Base-by-base conservation (phyloP, 139 green algal genomes). In the Eudorina sp. region DNA sequence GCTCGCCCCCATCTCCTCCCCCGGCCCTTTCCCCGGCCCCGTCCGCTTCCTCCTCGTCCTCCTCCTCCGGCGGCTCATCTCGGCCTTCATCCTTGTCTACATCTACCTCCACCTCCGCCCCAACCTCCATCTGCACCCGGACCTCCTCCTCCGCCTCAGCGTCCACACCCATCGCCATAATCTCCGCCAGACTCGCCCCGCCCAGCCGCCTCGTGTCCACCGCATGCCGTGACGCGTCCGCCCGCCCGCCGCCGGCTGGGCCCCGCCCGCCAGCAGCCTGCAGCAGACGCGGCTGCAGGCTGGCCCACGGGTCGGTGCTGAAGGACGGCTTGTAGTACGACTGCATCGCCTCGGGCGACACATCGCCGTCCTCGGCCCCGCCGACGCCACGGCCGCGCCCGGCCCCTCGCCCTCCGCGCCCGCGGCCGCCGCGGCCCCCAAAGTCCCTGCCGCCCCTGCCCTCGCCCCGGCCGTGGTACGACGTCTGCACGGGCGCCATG, bases 251-350 rank as follows among this genome's bases (percentile, higher is more conserved):
- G 5, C 38, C 45, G 40, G 2, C 34, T 3, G 31, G 21, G 0
- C 23, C 31, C 23, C 18, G 38, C 29, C 16, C 4, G 40, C 41
- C 41, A 41, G 38, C 36, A 4, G n/a, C 60, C 74, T 84, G 73
- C 72, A 78, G 58, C 36, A 18, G n/a, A 9, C 64, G 62, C 16
- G 53, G 69, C 62, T 45, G 34, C 62, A 85, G 72, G 18, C 40
- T 34, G 29, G 48, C 72, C 89, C 89, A 92, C 21, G 89, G 89
- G 48, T 92, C 85, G 23, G 74, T n/a, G 43, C 83, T 73, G 46
- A 92, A 92, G 2, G 79, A 69, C 29, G 79, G 84, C 85, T 89
- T 92, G 62, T 89, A 92, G 48, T 88, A 92, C 14, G 83, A 9
- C 1, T 29, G 23, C 40, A 89, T 89, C 13, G 58, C 29, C 19